Conservation (phyloP, 2,329 filamentous ascomycete genomes). For the Exserohilum rostratum region DNA sequence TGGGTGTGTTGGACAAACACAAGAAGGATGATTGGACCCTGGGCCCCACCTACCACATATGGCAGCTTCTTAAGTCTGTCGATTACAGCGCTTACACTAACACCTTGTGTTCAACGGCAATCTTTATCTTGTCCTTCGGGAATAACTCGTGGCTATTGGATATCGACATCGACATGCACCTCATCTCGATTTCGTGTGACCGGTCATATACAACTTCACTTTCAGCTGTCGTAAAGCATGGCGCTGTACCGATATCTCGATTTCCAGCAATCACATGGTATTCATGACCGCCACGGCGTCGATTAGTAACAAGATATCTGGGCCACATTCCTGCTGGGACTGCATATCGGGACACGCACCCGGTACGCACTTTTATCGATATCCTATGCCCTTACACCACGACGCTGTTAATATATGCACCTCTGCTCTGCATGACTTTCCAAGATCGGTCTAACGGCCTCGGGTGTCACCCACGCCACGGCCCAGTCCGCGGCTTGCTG, state of each 20-base stretch:
- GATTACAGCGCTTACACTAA: neutral
- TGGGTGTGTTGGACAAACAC: neutral
- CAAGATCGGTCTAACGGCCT: neutral
- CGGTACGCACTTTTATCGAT: neutral
- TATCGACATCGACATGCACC: neutral
- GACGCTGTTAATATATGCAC: neutral
- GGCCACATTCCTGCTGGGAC: neutral
- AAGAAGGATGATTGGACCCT: neutral
- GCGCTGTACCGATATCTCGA: neutral
- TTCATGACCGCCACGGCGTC: neutral
- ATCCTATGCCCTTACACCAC: neutral
- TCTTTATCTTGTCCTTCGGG: too few species aligned
- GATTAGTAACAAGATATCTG: neutral
- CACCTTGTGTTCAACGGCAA: too few species aligned
- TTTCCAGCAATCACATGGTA: neutral
- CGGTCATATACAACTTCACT: neutral
- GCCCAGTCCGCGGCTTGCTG: neutral
- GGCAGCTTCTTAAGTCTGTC: neutral
- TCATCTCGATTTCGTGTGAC: neutral
- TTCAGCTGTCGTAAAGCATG: neutral
- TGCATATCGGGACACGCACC: neutral
- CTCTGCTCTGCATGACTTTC: neutral
- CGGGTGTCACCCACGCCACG: neutral
- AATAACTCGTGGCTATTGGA: too few species aligned
- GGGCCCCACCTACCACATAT: conserved; percentile 1